Conservation (phyloP, 805 yeast genomes). For the Saccharomycopsis selenospora region DNA sequence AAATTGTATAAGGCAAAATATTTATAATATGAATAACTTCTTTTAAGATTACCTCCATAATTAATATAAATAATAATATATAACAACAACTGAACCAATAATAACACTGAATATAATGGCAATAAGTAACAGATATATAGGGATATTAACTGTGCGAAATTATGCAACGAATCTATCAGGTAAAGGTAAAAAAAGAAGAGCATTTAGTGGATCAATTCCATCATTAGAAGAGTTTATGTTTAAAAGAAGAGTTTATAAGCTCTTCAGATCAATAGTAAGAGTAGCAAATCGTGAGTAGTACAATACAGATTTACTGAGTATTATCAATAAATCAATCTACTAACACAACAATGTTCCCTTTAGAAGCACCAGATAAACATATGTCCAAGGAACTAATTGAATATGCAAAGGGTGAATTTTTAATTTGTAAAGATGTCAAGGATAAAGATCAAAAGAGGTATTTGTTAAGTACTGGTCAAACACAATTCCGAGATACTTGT, state of each 20-base stretch:
- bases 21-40: too few species aligned
- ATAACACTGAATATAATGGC: too few species aligned
- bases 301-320: too few species aligned
- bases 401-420: constrained; percentile 30
- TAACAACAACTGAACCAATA: too few species aligned
- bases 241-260: constrained; percentile 25
- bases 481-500: constrained; percentile 29
- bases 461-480: constrained; percentile 29
- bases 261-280: constrained; percentile 30
- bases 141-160: too few species aligned
- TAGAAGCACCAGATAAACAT: constrained; percentile 24
- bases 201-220: neutral
- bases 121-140: too few species aligned
- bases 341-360: neutral
- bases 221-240: constrained; percentile 27
- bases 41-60: too few species aligned
- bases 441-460: constrained; percentile 27
- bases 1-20: too few species aligned
- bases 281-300: constrained; percentile 25
- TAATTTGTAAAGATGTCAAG: constrained; percentile 22
- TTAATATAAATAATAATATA: too few species aligned
- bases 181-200: neutral
- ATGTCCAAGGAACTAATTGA: constrained; percentile 24
- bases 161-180: neutral
- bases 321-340: too few species aligned